Conservation (phyloP, 2,329 filamentous ascomycete genomes). For the Beauveria sp. region DNA sequence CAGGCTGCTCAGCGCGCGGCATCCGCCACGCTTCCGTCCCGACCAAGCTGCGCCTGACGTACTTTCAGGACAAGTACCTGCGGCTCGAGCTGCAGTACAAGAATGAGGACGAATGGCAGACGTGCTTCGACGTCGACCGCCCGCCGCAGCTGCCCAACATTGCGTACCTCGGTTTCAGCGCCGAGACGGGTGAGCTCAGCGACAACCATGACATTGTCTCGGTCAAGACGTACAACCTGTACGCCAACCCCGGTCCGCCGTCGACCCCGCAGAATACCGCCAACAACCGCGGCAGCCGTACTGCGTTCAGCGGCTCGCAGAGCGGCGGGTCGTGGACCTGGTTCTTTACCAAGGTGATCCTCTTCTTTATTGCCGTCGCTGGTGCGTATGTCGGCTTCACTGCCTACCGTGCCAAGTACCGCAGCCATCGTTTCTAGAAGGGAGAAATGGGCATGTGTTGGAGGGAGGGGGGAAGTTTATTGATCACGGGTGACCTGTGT, state of each 20-base stretch:
- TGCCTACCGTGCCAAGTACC: constrained; percentile 63
- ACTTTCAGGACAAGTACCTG: constrained; percentile 92
- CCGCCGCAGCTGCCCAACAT: constrained; percentile 72
- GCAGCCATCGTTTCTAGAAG: constrained; percentile 49
- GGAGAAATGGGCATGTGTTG: neutral
- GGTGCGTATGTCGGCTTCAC: constrained; percentile 84
- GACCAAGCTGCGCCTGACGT: constrained; percentile 82
- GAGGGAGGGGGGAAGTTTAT: neutral
- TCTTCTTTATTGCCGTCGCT: constrained; percentile 62
- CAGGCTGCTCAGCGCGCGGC: constrained; percentile 89
- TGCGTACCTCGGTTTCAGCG: constrained; percentile 68
- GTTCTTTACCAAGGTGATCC: constrained; percentile 71
- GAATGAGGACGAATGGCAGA: constrained; percentile 75
- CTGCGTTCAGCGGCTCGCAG: constrained; percentile 27
- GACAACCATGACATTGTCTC: constrained; percentile 97
- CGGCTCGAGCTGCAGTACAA: constrained; percentile 94
- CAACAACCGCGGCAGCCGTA: constrained; percentile 24
- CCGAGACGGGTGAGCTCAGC: constrained; percentile 90
- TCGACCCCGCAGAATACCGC: constrained; percentile 25
- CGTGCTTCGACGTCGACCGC: constrained; percentile 72
- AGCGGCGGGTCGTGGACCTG: constrained; percentile 48
- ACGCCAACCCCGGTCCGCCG: constrained; percentile 51
- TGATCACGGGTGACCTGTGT: neutral
- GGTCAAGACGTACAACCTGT: constrained; percentile 80
- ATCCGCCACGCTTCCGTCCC: constrained; percentile 72